phyloP scores from a whole-genome alignment of 2,329 filamentous ascomycete species.

The Colletotrichum sp. region DNA sequence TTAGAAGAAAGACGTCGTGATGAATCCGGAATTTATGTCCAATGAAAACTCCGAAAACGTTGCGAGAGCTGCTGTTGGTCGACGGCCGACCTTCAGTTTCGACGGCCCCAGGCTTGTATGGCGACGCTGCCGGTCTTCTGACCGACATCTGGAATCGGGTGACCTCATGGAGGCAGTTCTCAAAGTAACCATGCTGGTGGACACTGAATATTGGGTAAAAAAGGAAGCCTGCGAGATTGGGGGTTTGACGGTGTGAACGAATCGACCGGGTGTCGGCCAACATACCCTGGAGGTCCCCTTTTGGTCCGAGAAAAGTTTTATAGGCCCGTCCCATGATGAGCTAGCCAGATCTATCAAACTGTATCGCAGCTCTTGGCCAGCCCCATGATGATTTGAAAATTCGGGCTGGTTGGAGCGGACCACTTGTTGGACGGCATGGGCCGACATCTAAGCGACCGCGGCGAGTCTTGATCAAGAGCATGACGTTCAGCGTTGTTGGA shows the following conservation, averaged over 20 bases:
- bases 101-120: background rate
- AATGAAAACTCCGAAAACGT: conserved; percentile 32
- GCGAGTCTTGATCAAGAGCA: background rate
- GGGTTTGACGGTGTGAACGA: background rate
- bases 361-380: background rate
- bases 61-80: conserved; percentile 35
- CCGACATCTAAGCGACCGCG: background rate
- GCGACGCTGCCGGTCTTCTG: background rate
- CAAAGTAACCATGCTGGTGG: background rate
- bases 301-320: background rate
- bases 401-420: background rate
- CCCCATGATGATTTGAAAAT: background rate
- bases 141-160: background rate
- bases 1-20: conserved; percentile 29
- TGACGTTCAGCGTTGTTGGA: background rate
- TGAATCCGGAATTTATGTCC: conserved; percentile 40
- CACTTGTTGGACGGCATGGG: background rate
- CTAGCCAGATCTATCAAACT: conserved; percentile 17
- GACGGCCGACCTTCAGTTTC: background rate
- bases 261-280: background rate
- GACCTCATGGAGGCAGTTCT: background rate
- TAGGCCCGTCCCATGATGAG: conserved; percentile 7
- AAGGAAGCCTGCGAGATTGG: background rate
- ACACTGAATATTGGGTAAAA: background rate
- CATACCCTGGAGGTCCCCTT: background rate